Percentiles rank a stretch among this genome's conserved stretches.
Conservation (phyloP, 164 flowering plant species). For the Vitis rotundifolia region DNA sequence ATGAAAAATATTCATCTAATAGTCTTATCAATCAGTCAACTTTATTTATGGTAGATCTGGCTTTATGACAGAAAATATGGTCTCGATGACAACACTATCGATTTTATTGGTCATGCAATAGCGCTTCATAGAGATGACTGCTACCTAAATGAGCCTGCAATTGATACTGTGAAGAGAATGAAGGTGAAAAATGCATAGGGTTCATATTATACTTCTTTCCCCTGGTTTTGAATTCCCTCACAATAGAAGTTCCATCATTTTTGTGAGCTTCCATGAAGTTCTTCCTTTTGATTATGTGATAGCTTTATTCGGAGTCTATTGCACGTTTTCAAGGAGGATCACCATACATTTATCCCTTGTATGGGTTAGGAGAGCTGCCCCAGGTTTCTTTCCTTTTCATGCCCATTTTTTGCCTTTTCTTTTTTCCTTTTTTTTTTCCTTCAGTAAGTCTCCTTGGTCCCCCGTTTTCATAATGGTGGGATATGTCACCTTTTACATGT, state of each 20-base stretch:
- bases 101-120: conserved; percentile 88
- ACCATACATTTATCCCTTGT: conserved; percentile 91
- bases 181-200: conserved; percentile 47
- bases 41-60: background rate
- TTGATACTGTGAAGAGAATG: conserved; percentile 91
- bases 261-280: conserved; percentile 1
- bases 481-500: background rate
- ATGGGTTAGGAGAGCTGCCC: conserved; percentile 95
- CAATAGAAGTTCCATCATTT: background rate
- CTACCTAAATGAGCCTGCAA: conserved; percentile 79
- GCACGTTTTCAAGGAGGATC: conserved; percentile 98
- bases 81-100: conserved; percentile 87
- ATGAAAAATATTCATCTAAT: background rate
- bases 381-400: conserved; percentile 52
- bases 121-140: conserved; percentile 91
- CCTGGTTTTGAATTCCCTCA: background rate
- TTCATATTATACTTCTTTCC: background rate
- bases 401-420: background rate
- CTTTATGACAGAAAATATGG: conserved; percentile 71
- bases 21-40: conserved; percentile 7
- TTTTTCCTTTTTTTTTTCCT: conserved; percentile 1
- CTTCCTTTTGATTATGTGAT: conserved; percentile 11
- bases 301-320: conserved; percentile 92
- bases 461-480: background rate
- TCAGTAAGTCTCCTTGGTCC: background rate